Evolutionary conservation across 2,329 filamentous ascomycete genomes (phyloP), one percentile per base, ranked within the genome.

Genomic region (Blumeria graminis): DNA sequence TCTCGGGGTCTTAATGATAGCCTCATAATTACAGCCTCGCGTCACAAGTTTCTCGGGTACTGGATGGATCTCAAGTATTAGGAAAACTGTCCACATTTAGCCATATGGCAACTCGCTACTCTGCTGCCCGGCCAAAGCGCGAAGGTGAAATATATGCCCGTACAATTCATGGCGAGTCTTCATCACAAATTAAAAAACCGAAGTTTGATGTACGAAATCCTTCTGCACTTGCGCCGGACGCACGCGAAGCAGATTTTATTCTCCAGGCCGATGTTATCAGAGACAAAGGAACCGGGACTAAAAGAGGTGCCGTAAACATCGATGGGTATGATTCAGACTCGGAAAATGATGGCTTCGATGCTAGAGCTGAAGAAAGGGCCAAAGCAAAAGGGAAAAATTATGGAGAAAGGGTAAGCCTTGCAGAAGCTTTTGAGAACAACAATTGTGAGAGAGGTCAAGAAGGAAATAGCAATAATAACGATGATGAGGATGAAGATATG

Each of bases 271-370:
- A 96, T 66, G 89, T 95, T 41, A 95, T 96, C 61, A 88, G 89
- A 14, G 76, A 76, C 55, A 75, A 79, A 16, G 78, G 78, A 1
- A 76, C 78, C 35, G 77, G 80, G 43, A 86, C 87, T 0, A 94
- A 94, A 68, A 86, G 92, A 60, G 90, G 90, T 62, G 92, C 90
- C 0, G 86, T 98, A 56, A 95, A 96, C 65, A 80, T 98, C 43
- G 92, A 96, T 65, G 92, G 92, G 55, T 98, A 96, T 70, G 90
- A 96, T 63, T 92, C 84, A 9, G 92, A 98, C 69, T 94, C 90
- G 1, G 79, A 84, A 55, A 90, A 93, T 61, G 92, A 96, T 66
- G 88, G 85, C 48, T 93, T 94, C 68, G 78, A 92, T 62, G 77
- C 76, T 35, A 78, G 85, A 55, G 83, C 84, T 6, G 79, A 81